phyloP scores from a whole-genome alignment of 139 green algal genomes.

The Gonium pectorale region DNA sequence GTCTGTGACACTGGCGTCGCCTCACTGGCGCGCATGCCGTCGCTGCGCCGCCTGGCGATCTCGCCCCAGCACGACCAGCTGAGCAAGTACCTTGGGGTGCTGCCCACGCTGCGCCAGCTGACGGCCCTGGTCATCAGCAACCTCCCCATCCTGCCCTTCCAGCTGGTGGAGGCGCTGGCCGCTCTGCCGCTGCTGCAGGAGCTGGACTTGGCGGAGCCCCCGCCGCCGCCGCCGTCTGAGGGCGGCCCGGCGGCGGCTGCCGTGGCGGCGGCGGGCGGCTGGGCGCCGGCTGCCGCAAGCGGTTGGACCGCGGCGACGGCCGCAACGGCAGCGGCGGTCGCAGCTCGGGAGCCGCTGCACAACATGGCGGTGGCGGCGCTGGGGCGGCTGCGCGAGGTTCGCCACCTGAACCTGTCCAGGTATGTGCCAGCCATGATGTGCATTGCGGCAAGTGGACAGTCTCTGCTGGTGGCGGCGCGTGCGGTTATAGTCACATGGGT shows the following conservation, averaged over 20 bases:
- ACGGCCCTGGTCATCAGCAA: constrained; percentile 20
- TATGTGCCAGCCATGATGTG: background rate
- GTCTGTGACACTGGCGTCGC: constrained; percentile 15
- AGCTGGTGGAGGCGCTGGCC: constrained; percentile 28
- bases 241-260: background rate
- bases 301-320: background rate
- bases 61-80: constrained; percentile 23
- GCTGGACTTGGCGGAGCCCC: constrained; percentile 24
- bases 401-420: constrained; percentile 29
- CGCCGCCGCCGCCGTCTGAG: background rate
- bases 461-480: no score
- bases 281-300: background rate
- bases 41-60: constrained; percentile 29
- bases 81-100: constrained; percentile 10
- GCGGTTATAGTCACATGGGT: background rate
- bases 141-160: constrained; percentile 25
- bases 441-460: background rate
- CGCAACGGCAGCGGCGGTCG: constrained; percentile 4
- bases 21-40: background rate
- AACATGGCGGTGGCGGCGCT: constrained; percentile 2
- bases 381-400: background rate
- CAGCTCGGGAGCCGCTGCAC: constrained; percentile 17
- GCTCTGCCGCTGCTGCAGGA: constrained; percentile 4
- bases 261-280: background rate
- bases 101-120: constrained; percentile 1